Evolutionary conservation across 176 grass and related monocot genomes (phyloP).

Genomic region (Eremochloa ophiuroides): DNA sequence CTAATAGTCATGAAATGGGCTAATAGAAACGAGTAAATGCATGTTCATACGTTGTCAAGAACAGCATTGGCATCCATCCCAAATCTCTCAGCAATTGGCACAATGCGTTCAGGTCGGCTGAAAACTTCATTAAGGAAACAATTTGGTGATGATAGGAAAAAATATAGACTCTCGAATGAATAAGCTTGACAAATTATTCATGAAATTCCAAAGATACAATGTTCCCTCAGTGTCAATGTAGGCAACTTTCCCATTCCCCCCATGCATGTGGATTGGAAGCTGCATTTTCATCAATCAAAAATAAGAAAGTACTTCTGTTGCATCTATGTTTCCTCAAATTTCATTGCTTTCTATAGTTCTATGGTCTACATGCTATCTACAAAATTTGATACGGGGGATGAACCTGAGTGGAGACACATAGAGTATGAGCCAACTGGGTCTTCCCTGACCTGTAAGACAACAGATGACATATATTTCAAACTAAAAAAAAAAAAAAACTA

Average conservation of each 20-base stretch:
- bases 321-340: not conserved
- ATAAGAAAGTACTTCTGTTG: not conserved
- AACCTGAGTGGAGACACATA: conserved; percentile 93
- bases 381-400: not conserved
- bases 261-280: conserved; percentile 86
- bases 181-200: not conserved
- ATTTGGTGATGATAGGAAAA: not conserved
- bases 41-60: conserved; percentile 64
- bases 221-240: conserved; percentile 67
- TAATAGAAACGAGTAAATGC: conserved; percentile 22
- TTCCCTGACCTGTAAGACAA: conserved; percentile 67
- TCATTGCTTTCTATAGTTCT: not conserved
- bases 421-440: conserved; percentile 89
- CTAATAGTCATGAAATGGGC: not conserved
- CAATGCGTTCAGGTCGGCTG: conserved; percentile 85
- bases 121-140: conserved; percentile 45
- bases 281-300: conserved; percentile 24
- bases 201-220: conserved; percentile 55
- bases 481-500: not conserved
- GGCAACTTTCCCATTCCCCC: conserved; percentile 92
- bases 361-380: not conserved
- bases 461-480: not conserved
- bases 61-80: conserved; percentile 87
- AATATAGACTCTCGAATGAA: not conserved
- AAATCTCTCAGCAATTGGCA: conserved; percentile 95